Percentiles rank a stretch among this genome's conserved stretches.
phyloP scores from a whole-genome alignment of 2,329 filamentous ascomycete genomes.

The Aureobasidium uvarum region DNA sequence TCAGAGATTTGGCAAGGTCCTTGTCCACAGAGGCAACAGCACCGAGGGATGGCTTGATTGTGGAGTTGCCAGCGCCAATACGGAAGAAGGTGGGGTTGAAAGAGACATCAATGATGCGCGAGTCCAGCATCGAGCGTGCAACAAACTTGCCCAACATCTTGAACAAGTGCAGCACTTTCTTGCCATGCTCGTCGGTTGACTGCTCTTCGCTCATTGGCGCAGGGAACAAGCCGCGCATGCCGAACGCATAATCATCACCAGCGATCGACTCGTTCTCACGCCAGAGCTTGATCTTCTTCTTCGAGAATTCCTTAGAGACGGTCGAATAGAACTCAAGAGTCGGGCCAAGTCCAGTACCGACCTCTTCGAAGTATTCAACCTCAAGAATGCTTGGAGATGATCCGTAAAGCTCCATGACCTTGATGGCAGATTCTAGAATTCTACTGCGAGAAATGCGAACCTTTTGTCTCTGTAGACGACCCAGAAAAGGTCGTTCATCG shows the following conservation, averaged over 20 bases:
- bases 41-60: slow-evolving; percentile 78
- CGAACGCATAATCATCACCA: slow-evolving; percentile 76
- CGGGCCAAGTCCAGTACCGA: slow-evolving; percentile 91
- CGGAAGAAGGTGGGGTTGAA: slow-evolving; percentile 99
- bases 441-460: slow-evolving; percentile 95
- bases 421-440: slow-evolving; percentile 92
- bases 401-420: slow-evolving; percentile 98
- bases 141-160: slow-evolving; percentile 96
- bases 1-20: slow-evolving; percentile 78
- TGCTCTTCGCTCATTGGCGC: slow-evolving; percentile 83
- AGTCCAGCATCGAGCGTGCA: slow-evolving; percentile 96
- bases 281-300: slow-evolving; percentile 97
- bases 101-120: slow-evolving; percentile 93
- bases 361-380: slow-evolving; percentile 98
- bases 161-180: slow-evolving; percentile 83
- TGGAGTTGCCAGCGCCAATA: slow-evolving; percentile 67
- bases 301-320: slow-evolving; percentile 94
- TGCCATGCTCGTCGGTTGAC: slow-evolving; percentile 70
- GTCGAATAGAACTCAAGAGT: slow-evolving; percentile 98
- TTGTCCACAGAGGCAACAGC: slow-evolving; percentile 88
- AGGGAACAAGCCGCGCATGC: slow-evolving; percentile 82
- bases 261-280: slow-evolving; percentile 78
- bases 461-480: slow-evolving; percentile 90
- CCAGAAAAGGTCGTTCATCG: slow-evolving; percentile 88
- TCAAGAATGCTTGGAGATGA: slow-evolving; percentile 95